Evolutionary conservation across 2,329 filamentous ascomycete genomes (phyloP).

Genomic region (Fusarium brevicatenulatum): DNA sequence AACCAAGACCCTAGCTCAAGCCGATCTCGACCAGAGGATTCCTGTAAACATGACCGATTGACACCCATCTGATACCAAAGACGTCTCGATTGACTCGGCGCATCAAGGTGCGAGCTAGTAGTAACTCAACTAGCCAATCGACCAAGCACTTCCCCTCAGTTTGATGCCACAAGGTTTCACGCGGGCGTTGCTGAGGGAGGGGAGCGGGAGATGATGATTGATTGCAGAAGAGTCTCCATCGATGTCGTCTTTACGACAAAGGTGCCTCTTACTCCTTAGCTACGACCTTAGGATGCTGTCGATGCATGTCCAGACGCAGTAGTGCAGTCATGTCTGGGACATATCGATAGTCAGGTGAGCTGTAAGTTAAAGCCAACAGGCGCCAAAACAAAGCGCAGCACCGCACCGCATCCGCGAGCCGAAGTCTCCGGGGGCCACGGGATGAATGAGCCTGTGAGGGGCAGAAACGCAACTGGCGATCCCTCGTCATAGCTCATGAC

Average conservation of each 20-base stretch:
- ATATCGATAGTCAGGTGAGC: slow-evolving; percentile 42
- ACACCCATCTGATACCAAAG: slow-evolving; percentile 31
- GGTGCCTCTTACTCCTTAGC: background rate
- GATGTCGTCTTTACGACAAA: slow-evolving; percentile 3
- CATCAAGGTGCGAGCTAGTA: slow-evolving; percentile 15
- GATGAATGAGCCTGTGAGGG: slow-evolving; percentile 16
- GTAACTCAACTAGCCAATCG: slow-evolving; percentile 26
- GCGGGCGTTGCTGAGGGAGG: slow-evolving; percentile 17
- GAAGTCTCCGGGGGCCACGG: slow-evolving; percentile 39
- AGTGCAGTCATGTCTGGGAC: slow-evolving; percentile 5
- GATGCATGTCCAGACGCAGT: background rate
- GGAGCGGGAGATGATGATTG: slow-evolving; percentile 13
- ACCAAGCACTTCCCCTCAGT: slow-evolving; percentile 38
- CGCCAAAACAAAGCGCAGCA: slow-evolving; percentile 32
- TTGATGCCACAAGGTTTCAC: slow-evolving; percentile 43
- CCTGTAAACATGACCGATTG: slow-evolving; percentile 22
- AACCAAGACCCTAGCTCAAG: slow-evolving; percentile 8
- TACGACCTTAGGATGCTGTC: background rate
- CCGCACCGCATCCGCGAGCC: slow-evolving; percentile 40
- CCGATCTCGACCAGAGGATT: slow-evolving; percentile 2
- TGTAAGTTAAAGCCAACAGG: slow-evolving; percentile 23
- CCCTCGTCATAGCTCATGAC: slow-evolving; percentile 36
- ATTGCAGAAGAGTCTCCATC: slow-evolving; percentile 6
- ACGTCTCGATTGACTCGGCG: slow-evolving; percentile 23
- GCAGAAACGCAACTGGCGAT: slow-evolving; percentile 35